A percentile compares a stretch with the other conserved stretches of the same genome.
These are phyloP conservation scores for Psidium guajava DNA, from an alignment of 345 rosid genomes.

Conservation along the genomic window DNA sequence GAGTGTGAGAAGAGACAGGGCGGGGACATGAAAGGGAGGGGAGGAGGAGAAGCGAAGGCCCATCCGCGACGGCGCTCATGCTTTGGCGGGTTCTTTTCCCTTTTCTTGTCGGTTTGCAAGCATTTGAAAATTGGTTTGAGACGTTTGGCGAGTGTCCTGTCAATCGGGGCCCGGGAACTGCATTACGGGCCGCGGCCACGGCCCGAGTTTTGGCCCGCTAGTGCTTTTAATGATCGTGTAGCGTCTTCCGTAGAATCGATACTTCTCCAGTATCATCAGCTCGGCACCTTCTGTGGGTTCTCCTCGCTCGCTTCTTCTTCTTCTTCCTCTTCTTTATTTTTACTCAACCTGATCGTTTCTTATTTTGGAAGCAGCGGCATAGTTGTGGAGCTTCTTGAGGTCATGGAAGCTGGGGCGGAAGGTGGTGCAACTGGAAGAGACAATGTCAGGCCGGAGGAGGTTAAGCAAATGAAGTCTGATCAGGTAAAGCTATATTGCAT, in stretches of 20 bases:
- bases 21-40: neutral
- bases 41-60: constrained; percentile 6
- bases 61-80: constrained; percentile 31
- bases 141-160: neutral
- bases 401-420: neutral
- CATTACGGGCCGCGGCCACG: neutral
- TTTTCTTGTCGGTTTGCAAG: neutral
- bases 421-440: neutral
- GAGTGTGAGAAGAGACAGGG: constrained; percentile 1
- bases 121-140: neutral
- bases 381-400: neutral
- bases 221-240: neutral
- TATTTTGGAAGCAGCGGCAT: neutral
- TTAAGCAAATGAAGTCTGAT: neutral
- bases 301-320: neutral
- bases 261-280: neutral
- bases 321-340: neutral
- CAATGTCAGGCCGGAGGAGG: neutral
- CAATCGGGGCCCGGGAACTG: neutral
- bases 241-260: neutral
- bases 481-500: neutral
- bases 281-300: neutral
- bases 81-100: constrained; percentile 12
- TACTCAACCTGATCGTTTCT: neutral
- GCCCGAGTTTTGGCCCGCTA: neutral